Percentiles rank a stretch among this genome's conserved stretches.
These are phyloP conservation scores for Flaveria trinervia DNA, from an alignment of 129 eudicot genomes.

Conservation along the genomic window DNA sequence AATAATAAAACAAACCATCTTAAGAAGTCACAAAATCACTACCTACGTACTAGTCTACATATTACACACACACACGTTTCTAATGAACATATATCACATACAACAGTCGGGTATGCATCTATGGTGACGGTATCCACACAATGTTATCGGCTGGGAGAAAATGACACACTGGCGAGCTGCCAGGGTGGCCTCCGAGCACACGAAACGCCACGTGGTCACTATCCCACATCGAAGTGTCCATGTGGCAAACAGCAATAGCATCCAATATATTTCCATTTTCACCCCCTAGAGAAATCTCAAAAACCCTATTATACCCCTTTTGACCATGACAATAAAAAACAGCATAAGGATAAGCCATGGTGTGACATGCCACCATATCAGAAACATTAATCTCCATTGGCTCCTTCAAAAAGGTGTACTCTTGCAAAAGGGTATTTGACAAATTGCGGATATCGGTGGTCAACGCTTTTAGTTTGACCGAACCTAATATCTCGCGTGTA, in stretches of 20 bases:
- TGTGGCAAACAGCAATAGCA: slow-evolving; percentile 46
- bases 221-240: slow-evolving; percentile 43
- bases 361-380: slow-evolving; percentile 44
- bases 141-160: slow-evolving; percentile 38
- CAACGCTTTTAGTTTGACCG: slow-evolving; percentile 27
- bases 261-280: slow-evolving; percentile 40
- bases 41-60: slow-evolving; percentile 17
- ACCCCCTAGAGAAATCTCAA: slow-evolving; percentile 38
- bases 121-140: slow-evolving; percentile 33
- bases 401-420: slow-evolving; percentile 39
- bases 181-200: slow-evolving; percentile 40
- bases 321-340: slow-evolving; percentile 43
- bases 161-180: slow-evolving; percentile 44
- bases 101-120: slow-evolving; percentile 10
- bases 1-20: not conserved
- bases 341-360: slow-evolving; percentile 45
- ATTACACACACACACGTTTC: slow-evolving; percentile 16
- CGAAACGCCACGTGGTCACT: slow-evolving; percentile 37
- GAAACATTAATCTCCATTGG: slow-evolving; percentile 31
- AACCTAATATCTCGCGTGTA: slow-evolving; percentile 33
- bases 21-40: slow-evolving; percentile 3
- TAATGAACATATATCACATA: slow-evolving; percentile 1
- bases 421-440: slow-evolving; percentile 33
- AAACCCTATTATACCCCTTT: slow-evolving; percentile 40
- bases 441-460: slow-evolving; percentile 37